These are phyloP conservation scores for Cladorrhinum sp. DNA, from an alignment of 2,329 filamentous ascomycete species.

Conservation along the genomic window DNA sequence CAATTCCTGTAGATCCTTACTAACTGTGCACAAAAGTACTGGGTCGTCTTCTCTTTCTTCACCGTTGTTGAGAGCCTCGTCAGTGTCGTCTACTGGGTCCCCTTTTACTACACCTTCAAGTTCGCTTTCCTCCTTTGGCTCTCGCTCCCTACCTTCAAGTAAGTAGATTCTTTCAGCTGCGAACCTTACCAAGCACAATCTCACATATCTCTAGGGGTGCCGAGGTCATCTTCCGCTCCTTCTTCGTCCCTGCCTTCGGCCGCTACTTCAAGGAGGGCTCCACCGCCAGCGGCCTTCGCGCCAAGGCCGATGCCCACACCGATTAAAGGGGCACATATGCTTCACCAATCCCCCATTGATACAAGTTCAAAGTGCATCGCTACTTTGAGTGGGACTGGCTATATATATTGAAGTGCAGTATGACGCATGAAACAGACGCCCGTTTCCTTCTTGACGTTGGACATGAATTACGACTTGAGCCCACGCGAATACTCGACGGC, in stretches of 20 bases:
- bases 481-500: conserved; percentile 24
- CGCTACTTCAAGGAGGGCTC: conserved; percentile 81
- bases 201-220: conserved; percentile 65
- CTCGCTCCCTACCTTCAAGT: conserved; percentile 90
- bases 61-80: conserved; percentile 79
- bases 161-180: conserved; percentile 40
- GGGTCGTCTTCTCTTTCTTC: conserved; percentile 81
- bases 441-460: conserved; percentile 26
- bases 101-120: conserved; percentile 99
- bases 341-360: conserved; percentile 7
- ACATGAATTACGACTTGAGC: conserved; percentile 26
- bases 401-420: conserved; percentile 5
- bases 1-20: conserved; percentile 23
- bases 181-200: conserved; percentile 13
- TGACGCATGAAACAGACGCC: conserved; percentile 12
- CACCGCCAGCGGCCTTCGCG: conserved; percentile 81
- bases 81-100: conserved; percentile 89
- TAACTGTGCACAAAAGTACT: conserved; percentile 60
- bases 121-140: conserved; percentile 97
- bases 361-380: conserved; percentile 23
- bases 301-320: conserved; percentile 77
- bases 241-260: conserved; percentile 86
- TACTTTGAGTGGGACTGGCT: conserved; percentile 18
- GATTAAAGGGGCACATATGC: conserved; percentile 46
- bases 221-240: conserved; percentile 93